Percentiles rank a stretch among this genome's conserved stretches.
Conservation (phyloP, 345 rosid genomes). For the Eucalyptus melliodora region DNA sequence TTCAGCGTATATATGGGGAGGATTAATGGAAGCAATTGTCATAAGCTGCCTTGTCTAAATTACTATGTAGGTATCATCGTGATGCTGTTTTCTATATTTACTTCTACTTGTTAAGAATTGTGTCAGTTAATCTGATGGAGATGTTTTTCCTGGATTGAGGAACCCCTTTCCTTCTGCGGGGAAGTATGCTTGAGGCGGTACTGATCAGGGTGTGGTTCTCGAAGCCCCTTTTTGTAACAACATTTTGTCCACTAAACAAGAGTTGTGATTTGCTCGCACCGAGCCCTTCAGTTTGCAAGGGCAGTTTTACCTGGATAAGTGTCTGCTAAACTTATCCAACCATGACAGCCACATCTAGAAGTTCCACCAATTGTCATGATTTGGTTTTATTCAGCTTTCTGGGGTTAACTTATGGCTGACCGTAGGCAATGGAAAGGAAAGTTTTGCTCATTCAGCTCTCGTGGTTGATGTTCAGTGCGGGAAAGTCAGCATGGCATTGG, state of each 20-base stretch:
- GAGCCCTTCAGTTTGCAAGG: background rate
- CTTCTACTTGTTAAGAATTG: background rate
- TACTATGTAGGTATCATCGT: background rate
- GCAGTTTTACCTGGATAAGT: background rate
- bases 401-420: background rate
- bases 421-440: background rate
- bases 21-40: slow-evolving; percentile 19
- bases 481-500: background rate
- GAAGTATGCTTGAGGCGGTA: background rate
- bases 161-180: background rate
- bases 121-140: background rate
- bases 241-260: background rate
- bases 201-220: background rate
- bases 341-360: background rate
- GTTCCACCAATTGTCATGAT: background rate
- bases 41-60: background rate
- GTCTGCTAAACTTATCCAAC: background rate
- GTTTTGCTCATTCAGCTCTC: background rate
- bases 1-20: slow-evolving; percentile 82
- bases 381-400: background rate
- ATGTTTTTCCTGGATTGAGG: background rate
- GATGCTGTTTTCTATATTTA: background rate
- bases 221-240: background rate
- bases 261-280: background rate
- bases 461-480: background rate